Evolutionary conservation across 177 flowering plant species (phyloP), one percentile per base, ranked within the genome.

Genomic region (Vitis hybrid): DNA sequence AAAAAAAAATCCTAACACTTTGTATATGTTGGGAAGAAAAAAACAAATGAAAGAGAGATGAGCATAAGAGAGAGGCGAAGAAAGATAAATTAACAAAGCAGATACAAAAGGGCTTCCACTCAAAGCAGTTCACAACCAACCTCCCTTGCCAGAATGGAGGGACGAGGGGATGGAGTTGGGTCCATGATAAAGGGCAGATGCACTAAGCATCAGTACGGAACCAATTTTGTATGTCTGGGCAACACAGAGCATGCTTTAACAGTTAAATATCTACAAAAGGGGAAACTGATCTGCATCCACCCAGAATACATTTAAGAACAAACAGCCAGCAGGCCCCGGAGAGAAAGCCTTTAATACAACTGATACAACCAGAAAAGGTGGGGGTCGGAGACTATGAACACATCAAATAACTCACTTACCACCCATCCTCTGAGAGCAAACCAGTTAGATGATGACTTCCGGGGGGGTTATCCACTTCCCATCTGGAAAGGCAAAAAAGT

Each of bases 261-360:
- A 76, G 78, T 75, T 70, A 77, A 69, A 78, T 80, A 82, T 84
- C 85, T 82, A 82, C 85, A 82, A 62, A 33, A 67, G 72, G 74
- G 74, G 74, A 73, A 79, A 74, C 69, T 62, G 66, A 71, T 67
- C 77, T 59, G 68, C 74, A 70, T 67, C 67, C 81, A 66, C 69
- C 82, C 78, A 55, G 71, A 73, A 66, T 72, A 66, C 63, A 72
- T 75, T 67, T 71, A 74, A 72, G 70, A 78, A 73, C 73, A 74
- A 66, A 73, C 62, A 71, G 80, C 75, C 70, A 62, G 69, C 39
- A 67, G 45, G 79, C 65, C 75, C 80, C 66, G 5, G 58, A 72
- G 65, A 66, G 65, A 56, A 71, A 33, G 74, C 71, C 51, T 70
- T 66, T 19, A 75, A 66, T 78, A 78, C 75, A 75, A 68, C 67